Conservation (phyloP, 1,284 basidiomycete genomes). For the Puccinia hordei region DNA sequence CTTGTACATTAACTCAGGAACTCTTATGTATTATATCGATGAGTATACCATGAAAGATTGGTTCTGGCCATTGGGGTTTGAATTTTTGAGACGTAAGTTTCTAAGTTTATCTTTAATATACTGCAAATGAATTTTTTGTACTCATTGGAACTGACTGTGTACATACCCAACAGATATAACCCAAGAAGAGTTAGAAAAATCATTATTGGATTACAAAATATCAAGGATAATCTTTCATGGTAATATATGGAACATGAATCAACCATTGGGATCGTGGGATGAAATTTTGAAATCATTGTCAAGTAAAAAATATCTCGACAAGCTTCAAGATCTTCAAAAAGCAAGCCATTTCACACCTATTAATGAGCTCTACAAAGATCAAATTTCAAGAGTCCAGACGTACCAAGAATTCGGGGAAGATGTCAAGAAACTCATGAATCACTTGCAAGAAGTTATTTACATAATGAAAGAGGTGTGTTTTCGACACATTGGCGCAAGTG, state of each 20-base stretch:
- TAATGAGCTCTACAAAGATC: not conserved
- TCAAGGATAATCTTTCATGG: not conserved
- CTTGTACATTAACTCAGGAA: not conserved
- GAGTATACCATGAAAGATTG: not conserved
- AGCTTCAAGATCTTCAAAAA: not conserved
- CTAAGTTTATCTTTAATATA: not conserved
- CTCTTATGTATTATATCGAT: not conserved
- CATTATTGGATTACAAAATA: not conserved
- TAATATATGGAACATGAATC: not conserved
- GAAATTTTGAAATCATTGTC: not conserved
- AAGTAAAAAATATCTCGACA: not conserved
- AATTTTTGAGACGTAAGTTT: not conserved
- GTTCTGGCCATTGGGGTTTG: not conserved
- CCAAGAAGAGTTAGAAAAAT: not conserved
- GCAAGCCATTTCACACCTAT: too few species aligned
- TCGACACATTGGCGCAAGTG: not conserved
- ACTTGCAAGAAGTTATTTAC: not conserved
- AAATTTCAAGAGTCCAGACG: not conserved
- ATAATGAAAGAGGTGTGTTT: too few species aligned
- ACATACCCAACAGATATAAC: not conserved
- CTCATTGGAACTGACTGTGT: not conserved
- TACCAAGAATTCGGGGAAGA: not conserved
- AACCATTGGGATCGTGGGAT: not conserved
- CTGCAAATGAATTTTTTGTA: not conserved
- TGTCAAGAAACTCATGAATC: not conserved